Conservation (phyloP, 257 asterid species). For the Solanum etuberosum region DNA sequence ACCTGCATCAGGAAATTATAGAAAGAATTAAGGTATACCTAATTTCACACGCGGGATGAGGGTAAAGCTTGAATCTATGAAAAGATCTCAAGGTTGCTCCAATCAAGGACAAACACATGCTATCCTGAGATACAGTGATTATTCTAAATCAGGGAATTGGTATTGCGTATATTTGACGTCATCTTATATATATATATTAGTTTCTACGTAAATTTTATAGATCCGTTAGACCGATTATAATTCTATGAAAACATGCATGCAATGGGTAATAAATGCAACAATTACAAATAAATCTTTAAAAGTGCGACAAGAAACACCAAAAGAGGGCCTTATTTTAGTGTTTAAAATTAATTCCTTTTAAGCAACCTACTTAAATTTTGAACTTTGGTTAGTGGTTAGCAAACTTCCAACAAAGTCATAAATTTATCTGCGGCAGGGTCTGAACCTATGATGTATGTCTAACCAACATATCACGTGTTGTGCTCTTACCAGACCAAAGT, state of each 20-base stretch:
- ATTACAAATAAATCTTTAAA: neutral
- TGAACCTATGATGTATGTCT: neutral
- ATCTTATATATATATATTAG: neutral
- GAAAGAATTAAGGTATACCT: neutral
- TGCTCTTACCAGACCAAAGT: neutral
- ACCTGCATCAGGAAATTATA: constrained; percentile 23
- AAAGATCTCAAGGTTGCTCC: neutral
- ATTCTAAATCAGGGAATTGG: neutral
- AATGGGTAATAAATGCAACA: neutral
- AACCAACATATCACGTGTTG: neutral
- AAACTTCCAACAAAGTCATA: neutral
- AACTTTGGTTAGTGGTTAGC: neutral
- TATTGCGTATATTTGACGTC: neutral
- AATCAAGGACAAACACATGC: neutral
- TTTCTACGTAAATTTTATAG: neutral
- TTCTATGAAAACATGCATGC: neutral
- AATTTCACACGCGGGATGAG: neutral
- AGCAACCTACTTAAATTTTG: neutral
- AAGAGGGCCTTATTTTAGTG: neutral
- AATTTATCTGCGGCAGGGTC: neutral
- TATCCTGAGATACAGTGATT: neutral
- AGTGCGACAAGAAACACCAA: neutral
- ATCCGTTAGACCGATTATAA: neutral
- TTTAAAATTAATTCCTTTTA: neutral
- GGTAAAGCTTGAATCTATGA: neutral